Percentiles rank a stretch among this genome's conserved stretches.
Evolutionary conservation across 2,329 filamentous ascomycete genomes (phyloP).

Genomic region (Escovopsis sp.): DNA sequence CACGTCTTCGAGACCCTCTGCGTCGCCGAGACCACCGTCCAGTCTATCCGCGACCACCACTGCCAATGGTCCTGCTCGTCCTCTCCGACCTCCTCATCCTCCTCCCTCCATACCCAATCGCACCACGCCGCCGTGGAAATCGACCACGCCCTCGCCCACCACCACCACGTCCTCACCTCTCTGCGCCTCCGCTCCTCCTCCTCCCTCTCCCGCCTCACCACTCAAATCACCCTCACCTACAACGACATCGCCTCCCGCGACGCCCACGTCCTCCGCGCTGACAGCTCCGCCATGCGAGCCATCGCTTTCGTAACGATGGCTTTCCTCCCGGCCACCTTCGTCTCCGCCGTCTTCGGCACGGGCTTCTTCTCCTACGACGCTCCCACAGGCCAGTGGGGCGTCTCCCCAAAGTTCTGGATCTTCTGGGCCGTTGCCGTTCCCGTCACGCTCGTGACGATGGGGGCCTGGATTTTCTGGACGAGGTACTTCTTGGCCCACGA

Average conservation of each 20-base stretch:
- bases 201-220: slow-evolving; percentile 30
- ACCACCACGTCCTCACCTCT: slow-evolving; percentile 17
- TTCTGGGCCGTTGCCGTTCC: slow-evolving; percentile 19
- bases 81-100: no score
- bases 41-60: slow-evolving; percentile 19
- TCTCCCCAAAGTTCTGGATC: slow-evolving; percentile 20
- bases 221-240: slow-evolving; percentile 39
- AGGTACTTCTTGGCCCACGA: not conserved
- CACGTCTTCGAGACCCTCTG: slow-evolving; percentile 28
- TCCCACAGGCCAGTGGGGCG: slow-evolving; percentile 11
- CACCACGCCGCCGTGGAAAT: slow-evolving; percentile 9
- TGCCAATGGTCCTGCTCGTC: not conserved
- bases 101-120: slow-evolving; percentile 3
- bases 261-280: slow-evolving; percentile 20
- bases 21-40: slow-evolving; percentile 17
- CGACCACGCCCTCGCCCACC: slow-evolving; percentile 17
- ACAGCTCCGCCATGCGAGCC: slow-evolving; percentile 36
- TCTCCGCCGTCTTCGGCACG: slow-evolving; percentile 31
- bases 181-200: slow-evolving; percentile 21
- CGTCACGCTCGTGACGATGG: slow-evolving; percentile 10
- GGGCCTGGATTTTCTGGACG: slow-evolving; percentile 8
- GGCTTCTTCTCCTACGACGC: slow-evolving; percentile 24
- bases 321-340: slow-evolving; percentile 36
- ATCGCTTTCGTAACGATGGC: slow-evolving; percentile 31
- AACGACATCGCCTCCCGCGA: slow-evolving; percentile 28